A percentile compares a stretch with the other conserved stretches of the same genome.
These are phyloP conservation scores for Lyophyllum decastes DNA, from an alignment of 768 basidiomycete species.

Conservation along the genomic window DNA sequence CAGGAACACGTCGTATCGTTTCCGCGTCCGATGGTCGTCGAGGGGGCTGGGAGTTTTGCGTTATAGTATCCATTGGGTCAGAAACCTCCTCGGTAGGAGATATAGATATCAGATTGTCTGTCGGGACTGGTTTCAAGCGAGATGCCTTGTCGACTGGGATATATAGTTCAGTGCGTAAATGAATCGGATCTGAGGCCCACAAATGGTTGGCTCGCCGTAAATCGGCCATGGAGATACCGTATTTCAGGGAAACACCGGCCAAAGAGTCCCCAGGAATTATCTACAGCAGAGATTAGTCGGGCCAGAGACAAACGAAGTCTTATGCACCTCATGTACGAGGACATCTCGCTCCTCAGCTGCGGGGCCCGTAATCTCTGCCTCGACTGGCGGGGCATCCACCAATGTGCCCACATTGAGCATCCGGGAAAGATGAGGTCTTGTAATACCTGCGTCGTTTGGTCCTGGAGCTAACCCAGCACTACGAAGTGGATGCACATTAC, in stretches of 20 bases:
- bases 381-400: constrained; percentile 27
- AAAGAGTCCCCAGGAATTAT: constrained; percentile 76
- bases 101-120: constrained; percentile 26
- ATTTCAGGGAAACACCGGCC: constrained; percentile 85
- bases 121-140: constrained; percentile 39
- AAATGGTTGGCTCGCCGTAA: constrained; percentile 89
- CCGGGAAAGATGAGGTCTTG: constrained; percentile 26
- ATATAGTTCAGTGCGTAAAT: constrained; percentile 79
- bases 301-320: constrained; percentile 3
- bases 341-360: constrained; percentile 49
- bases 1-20: constrained; percentile 47
- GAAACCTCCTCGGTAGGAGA: constrained; percentile 21
- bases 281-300: constrained; percentile 35
- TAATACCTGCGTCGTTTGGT: constrained; percentile 27
- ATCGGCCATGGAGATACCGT: constrained; percentile 81
- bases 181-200: constrained; percentile 92
- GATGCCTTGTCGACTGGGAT: constrained; percentile 71
- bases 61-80: constrained; percentile 20
- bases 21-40: constrained; percentile 17
- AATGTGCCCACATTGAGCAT: constrained; percentile 25
- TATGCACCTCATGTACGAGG: constrained; percentile 58
- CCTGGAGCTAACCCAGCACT: constrained; percentile 24
- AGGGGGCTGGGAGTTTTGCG: constrained; percentile 7
- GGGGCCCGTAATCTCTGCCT: constrained; percentile 9
- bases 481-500: constrained; percentile 25